Base-by-base conservation (phyloP, 2,329 filamentous ascomycete genomes). In the Penicillium sp. region DNA sequence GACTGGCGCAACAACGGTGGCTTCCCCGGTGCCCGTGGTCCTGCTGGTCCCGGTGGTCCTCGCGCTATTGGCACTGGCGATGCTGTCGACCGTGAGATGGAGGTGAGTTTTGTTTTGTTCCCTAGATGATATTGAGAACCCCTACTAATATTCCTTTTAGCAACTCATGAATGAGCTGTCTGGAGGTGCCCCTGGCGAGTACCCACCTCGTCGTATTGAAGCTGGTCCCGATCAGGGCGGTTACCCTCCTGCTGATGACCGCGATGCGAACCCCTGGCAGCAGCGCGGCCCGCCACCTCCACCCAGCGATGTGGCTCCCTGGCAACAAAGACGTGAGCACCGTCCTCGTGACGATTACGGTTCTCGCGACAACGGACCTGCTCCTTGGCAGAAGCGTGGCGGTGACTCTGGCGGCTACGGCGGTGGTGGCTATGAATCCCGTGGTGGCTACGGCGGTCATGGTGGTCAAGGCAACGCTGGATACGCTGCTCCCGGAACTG, bases 121-220 rank as follows among this genome's bases (percentile, higher is more conserved):
- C 29, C 21, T 33, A 35, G 23, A 37, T 31, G 1, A 47, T n/a
- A 44, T 53, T 27, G n/a, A 49, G 16, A 42, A 26, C 5, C 7
- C 19, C 7, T 72, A 69, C 79, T 85, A 69, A 88, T 74, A 59
- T 44, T 48, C 5, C 6, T 43, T 54, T 10, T 66, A 92, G 90
- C 89, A 93, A 87, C 91, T 99, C 72, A 96, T 99, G 92, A 90
- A 96, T 85, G 95, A 98, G 82, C 86, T 98, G 67, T 92, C 89
- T 61, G 91, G 92, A 62, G 89, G 88, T 60, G 84, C 79, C 39
- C 78, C 87, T 53, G 77, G 80, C 53, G 84, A 80, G 47, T 81
- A 83, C 46, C 78, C 89, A 37, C 89, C 88, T 66, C 88, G 88
- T 64, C 91, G 90, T 62, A 96, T 99, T 70, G 95, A 96, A 78